These are phyloP conservation scores for Raffaelea deltoideospora DNA, from an alignment of 2,329 filamentous ascomycete genomes.

Conservation along the genomic window DNA sequence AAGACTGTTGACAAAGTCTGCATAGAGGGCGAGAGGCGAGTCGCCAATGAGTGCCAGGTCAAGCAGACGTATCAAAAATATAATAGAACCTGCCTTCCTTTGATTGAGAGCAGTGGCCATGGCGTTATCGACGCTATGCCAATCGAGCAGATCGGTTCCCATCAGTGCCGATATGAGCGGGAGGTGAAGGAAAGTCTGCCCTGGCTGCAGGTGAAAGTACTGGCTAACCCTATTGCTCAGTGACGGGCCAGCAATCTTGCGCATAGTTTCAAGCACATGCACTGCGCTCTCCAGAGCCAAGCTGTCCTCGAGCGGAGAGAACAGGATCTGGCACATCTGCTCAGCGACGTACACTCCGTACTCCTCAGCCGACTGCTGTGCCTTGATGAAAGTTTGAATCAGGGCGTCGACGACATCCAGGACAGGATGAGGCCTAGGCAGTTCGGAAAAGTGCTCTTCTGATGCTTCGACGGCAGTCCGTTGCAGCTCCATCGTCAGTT, in stretches of 20 bases:
- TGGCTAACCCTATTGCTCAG: constrained; percentile 39
- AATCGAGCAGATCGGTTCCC: constrained; percentile 45
- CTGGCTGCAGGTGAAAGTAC: constrained; percentile 41
- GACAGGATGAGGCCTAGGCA: constrained; percentile 42
- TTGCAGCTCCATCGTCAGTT: constrained; percentile 42
- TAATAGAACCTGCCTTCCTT: constrained; percentile 55
- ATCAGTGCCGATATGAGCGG: constrained; percentile 42
- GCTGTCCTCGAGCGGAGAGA: constrained; percentile 35
- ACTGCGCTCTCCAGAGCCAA: constrained; percentile 46
- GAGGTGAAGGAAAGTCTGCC: constrained; percentile 39
- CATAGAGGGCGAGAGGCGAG: constrained; percentile 60
- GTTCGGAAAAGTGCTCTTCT: constrained; percentile 44
- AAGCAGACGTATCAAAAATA: constrained; percentile 67
- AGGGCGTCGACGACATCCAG: constrained; percentile 49
- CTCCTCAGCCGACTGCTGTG: constrained; percentile 44
- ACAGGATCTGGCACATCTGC: constrained; percentile 41
- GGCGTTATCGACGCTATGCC: constrained; percentile 52
- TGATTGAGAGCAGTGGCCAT: constrained; percentile 58
- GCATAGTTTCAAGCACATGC: constrained; percentile 43
- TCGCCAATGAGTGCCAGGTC: constrained; percentile 67
- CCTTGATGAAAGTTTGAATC: constrained; percentile 47
- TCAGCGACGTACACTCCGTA: constrained; percentile 44
- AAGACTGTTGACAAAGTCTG: constrained; percentile 74
- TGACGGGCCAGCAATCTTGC: constrained; percentile 41
- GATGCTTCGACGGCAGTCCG: constrained; percentile 34